Conservation (phyloP, 2,329 filamentous ascomycete genomes). For the Plectosphaerella plurivora region DNA sequence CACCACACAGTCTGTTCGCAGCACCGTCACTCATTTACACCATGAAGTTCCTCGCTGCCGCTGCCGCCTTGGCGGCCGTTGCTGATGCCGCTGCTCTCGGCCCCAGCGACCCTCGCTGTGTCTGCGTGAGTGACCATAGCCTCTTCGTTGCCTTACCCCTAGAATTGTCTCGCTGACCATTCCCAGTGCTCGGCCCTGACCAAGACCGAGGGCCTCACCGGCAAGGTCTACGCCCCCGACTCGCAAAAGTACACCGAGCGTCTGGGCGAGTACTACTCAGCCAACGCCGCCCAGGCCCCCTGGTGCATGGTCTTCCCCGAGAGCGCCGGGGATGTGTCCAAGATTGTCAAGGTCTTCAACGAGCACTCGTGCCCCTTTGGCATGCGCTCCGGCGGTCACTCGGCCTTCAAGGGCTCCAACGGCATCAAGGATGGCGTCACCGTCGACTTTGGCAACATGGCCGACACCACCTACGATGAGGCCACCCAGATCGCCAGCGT, state of each 20-base stretch:
- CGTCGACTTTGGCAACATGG: conserved; percentile 22
- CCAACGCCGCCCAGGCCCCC: conserved; percentile 21
- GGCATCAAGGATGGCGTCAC: conserved; percentile 18
- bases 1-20: neutral
- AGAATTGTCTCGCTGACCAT: no score
- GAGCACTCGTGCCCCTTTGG: conserved; percentile 19
- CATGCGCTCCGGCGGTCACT: conserved; percentile 20
- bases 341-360: conserved; percentile 14
- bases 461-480: conserved; percentile 22
- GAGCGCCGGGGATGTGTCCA: conserved; percentile 8
- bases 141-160: neutral
- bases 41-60: conserved; percentile 4
- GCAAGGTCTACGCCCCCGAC: conserved; percentile 16
- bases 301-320: conserved; percentile 17
- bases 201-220: conserved; percentile 12
- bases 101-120: neutral
- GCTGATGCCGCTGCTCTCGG: neutral
- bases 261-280: conserved; percentile 21
- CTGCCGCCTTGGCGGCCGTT: conserved; percentile 3
- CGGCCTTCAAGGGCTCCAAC: conserved; percentile 16
- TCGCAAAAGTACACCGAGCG: conserved; percentile 15
- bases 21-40: neutral
- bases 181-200: conserved; percentile 17
- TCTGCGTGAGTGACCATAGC: conserved; percentile 1
- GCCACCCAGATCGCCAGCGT: conserved; percentile 22